These are phyloP conservation scores for Coemansia sp. DNA, from an alignment of 192 early-diverging fungal genomes.

Conservation along the genomic window DNA sequence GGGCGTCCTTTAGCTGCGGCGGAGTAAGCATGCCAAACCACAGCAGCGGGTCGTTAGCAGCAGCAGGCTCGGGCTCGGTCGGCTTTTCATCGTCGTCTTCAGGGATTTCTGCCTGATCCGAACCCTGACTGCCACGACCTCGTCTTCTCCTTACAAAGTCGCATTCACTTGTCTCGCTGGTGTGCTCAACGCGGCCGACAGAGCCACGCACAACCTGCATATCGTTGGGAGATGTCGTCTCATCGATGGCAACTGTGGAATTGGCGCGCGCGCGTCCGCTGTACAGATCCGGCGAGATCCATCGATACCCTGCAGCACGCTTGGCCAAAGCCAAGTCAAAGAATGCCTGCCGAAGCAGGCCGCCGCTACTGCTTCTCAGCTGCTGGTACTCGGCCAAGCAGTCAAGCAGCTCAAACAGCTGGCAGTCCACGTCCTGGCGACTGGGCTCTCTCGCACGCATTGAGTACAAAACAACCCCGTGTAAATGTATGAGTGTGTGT, in stretches of 20 bases:
- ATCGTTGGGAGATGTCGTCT: not conserved
- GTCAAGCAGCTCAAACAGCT: slow-evolving; percentile 24
- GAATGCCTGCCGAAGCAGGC: slow-evolving; percentile 20
- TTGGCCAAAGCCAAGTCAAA: slow-evolving; percentile 35
- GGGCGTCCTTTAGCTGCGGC: slow-evolving; percentile 35
- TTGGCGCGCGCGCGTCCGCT: slow-evolving; percentile 29
- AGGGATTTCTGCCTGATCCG: too few relatives aligned
- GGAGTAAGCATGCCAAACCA: slow-evolving; percentile 53
- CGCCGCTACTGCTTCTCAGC: slow-evolving; percentile 1
- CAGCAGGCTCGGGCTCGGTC: not conserved
- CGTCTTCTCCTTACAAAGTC: too few relatives aligned
- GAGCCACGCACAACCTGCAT: not conserved
- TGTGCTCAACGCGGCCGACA: too few relatives aligned
- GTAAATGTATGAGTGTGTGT: too few relatives aligned
- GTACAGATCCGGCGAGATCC: slow-evolving; percentile 42
- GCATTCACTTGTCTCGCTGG: too few relatives aligned
- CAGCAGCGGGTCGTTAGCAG: slow-evolving; percentile 29
- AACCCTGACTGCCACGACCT: too few relatives aligned
- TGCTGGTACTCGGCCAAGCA: slow-evolving; percentile 27
- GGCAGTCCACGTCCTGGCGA: slow-evolving; percentile 7
- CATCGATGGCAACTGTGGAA: slow-evolving; percentile 17
- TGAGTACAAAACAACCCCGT: too few relatives aligned
- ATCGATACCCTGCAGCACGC: slow-evolving; percentile 41
- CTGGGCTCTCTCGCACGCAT: too few relatives aligned
- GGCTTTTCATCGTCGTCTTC: not conserved